A percentile compares a stretch with the other conserved stretches of the same genome.
Conservation (phyloP, 2,329 filamentous ascomycete species). For the Camptophora hylomeconis region DNA sequence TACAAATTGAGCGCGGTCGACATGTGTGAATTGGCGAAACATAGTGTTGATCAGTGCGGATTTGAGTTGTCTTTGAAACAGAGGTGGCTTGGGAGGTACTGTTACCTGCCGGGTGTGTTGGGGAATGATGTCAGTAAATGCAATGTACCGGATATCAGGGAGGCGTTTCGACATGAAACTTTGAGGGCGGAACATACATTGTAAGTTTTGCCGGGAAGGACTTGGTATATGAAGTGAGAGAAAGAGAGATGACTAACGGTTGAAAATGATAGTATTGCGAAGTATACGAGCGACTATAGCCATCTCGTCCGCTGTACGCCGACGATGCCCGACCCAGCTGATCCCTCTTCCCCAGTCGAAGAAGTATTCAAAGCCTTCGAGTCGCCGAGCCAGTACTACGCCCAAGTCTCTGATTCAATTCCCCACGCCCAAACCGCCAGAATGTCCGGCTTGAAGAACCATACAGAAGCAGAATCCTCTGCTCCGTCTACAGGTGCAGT, state of each 20-base stretch:
- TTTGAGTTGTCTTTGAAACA: slow-evolving; percentile 84
- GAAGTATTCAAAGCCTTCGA: slow-evolving; percentile 13
- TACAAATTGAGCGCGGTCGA: slow-evolving; percentile 95
- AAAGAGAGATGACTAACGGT: slow-evolving; percentile 1
- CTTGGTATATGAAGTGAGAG: no score
- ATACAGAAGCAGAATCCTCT: no score
- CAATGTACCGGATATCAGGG: slow-evolving; percentile 86
- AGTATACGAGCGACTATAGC: slow-evolving; percentile 16
- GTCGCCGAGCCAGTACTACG: slow-evolving; percentile 17
- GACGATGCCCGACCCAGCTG: slow-evolving; percentile 11
- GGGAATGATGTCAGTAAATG: slow-evolving; percentile 93
- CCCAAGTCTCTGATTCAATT: slow-evolving; percentile 13
- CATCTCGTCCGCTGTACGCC: slow-evolving; percentile 17
- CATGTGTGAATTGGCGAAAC: slow-evolving; percentile 96
- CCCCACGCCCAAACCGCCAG: slow-evolving; percentile 13
- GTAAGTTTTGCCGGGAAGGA: slow-evolving; percentile 43
- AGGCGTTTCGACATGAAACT: slow-evolving; percentile 81
- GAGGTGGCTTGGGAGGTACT: slow-evolving; percentile 76
- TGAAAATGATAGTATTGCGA: slow-evolving; percentile 12
- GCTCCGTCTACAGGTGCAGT: slow-evolving; percentile 9
- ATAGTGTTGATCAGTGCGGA: slow-evolving; percentile 87
- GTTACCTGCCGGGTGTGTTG: slow-evolving; percentile 60
- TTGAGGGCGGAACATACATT: slow-evolving; percentile 70
- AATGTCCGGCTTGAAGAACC: no score
- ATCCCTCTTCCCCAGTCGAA: slow-evolving; percentile 9